These are phyloP conservation scores for Luvunga scandens DNA, from an alignment of 345 rosid species.

Conservation along the genomic window DNA sequence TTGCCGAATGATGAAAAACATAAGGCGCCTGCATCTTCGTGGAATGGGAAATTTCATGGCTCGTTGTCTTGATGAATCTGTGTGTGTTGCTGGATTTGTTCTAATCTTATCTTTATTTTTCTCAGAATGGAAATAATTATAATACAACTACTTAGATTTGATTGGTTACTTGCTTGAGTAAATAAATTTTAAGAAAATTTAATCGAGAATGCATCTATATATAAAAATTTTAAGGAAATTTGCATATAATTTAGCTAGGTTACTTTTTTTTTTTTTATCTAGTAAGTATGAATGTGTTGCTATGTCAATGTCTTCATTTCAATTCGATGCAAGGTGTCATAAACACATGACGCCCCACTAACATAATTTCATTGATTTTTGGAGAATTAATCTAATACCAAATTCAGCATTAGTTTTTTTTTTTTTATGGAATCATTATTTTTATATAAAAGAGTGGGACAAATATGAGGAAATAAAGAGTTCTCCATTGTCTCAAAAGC, in stretches of 20 bases:
- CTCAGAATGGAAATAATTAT: background rate
- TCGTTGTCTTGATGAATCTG: background rate
- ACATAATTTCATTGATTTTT: background rate
- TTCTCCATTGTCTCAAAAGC: background rate
- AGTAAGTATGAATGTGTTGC: background rate
- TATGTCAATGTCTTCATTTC: background rate
- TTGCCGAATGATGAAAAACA: background rate
- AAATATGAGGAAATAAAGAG: background rate
- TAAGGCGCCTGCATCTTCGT: background rate
- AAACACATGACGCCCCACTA: background rate
- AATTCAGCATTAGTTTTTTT: background rate
- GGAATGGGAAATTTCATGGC: background rate
- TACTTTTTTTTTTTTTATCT: too few species aligned
- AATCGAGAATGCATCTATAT: background rate
- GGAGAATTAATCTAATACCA: background rate
- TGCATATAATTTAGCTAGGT: background rate
- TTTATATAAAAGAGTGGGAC: background rate
- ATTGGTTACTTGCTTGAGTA: background rate
- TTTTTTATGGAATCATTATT: background rate
- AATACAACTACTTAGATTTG: background rate
- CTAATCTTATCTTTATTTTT: background rate
- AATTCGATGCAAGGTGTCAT: background rate
- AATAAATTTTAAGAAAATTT: too few species aligned
- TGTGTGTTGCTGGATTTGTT: background rate
- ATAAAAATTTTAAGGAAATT: rapidly evolving